Evolutionary conservation across 768 basidiomycete species (phyloP).

Genomic region (Paxillus ammoniavirescens): DNA sequence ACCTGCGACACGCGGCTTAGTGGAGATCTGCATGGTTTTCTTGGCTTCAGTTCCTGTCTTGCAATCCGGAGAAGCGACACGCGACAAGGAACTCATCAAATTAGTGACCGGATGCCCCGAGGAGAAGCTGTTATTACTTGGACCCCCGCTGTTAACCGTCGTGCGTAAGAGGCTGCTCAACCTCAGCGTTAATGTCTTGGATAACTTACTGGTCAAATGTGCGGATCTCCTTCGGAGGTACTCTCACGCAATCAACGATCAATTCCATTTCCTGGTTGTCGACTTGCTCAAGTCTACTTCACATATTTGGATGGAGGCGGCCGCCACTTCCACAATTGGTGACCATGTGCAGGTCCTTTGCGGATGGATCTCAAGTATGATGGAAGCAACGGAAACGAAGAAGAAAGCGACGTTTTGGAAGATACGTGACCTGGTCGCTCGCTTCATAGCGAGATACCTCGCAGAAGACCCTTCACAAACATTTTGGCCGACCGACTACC

Average conservation of each 20-base stretch:
- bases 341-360: slow-evolving; percentile 49
- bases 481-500: slow-evolving; percentile 41
- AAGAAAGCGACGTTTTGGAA: slow-evolving; percentile 59
- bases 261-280: slow-evolving; percentile 52
- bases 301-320: slow-evolving; percentile 50
- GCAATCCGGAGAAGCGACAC: slow-evolving; percentile 59
- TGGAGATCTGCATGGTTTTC: slow-evolving; percentile 56
- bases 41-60: slow-evolving; percentile 63
- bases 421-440: slow-evolving; percentile 59
- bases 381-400: slow-evolving; percentile 34
- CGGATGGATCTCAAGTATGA: slow-evolving; percentile 49
- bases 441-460: slow-evolving; percentile 69
- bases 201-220: slow-evolving; percentile 53
- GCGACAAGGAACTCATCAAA: slow-evolving; percentile 60
- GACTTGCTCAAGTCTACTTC: slow-evolving; percentile 64
- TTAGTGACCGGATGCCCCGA: slow-evolving; percentile 47
- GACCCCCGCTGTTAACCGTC: slow-evolving; percentile 52
- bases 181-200: slow-evolving; percentile 49
- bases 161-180: slow-evolving; percentile 54
- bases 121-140: slow-evolving; percentile 59
- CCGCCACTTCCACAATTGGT: slow-evolving; percentile 34
- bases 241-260: slow-evolving; percentile 51
- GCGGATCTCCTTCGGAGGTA: slow-evolving; percentile 53
- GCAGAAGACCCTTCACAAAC: slow-evolving; percentile 50
- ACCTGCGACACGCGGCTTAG: slow-evolving; percentile 34